Evolutionary conservation across 306 rosid genomes (phyloP).

Genomic region (Pueraria montana): DNA sequence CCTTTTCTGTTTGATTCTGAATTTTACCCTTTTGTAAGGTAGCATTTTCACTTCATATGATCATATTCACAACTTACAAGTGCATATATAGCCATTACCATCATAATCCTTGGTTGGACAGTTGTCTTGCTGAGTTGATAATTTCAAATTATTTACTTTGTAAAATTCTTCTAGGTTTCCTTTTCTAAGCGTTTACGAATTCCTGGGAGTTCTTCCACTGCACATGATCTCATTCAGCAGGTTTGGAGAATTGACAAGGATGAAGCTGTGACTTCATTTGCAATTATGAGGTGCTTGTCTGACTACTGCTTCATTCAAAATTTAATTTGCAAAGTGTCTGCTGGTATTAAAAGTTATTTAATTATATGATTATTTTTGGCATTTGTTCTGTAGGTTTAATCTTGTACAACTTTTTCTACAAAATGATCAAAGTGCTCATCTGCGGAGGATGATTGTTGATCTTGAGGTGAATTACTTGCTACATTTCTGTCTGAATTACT

Average conservation of each 20-base stretch:
- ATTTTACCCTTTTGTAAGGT: not conserved
- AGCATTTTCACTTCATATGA: slow-evolving; percentile 33
- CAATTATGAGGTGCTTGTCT: slow-evolving; percentile 78
- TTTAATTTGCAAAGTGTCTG: slow-evolving; percentile 19
- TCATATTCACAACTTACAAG: not conserved
- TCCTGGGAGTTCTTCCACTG: slow-evolving; percentile 76
- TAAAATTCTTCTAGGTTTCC: slow-evolving; percentile 71
- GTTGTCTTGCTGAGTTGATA: slow-evolving; percentile 21
- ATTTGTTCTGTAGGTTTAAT: slow-evolving; percentile 74
- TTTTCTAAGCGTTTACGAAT: slow-evolving; percentile 78
- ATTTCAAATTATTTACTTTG: slow-evolving; percentile 28
- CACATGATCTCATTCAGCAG: slow-evolving; percentile 68
- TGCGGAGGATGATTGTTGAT: slow-evolving; percentile 88
- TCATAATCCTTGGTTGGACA: slow-evolving; percentile 32
- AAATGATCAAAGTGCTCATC: slow-evolving; percentile 69
- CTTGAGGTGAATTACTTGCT: slow-evolving; percentile 68
- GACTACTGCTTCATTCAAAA: slow-evolving; percentile 24
- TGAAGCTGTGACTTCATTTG: slow-evolving; percentile 79
- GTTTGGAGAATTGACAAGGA: slow-evolving; percentile 94
- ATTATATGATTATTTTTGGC: slow-evolving; percentile 48
- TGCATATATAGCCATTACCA: not conserved
- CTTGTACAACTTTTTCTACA: slow-evolving; percentile 80
- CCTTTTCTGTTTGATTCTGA: slow-evolving; percentile 37
- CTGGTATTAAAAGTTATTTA: slow-evolving; percentile 21
- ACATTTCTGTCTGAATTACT: slow-evolving; percentile 18